These are phyloP conservation scores for Rhodotorula graminis DNA, from an alignment of 768 basidiomycete genomes.

Conservation along the genomic window DNA sequence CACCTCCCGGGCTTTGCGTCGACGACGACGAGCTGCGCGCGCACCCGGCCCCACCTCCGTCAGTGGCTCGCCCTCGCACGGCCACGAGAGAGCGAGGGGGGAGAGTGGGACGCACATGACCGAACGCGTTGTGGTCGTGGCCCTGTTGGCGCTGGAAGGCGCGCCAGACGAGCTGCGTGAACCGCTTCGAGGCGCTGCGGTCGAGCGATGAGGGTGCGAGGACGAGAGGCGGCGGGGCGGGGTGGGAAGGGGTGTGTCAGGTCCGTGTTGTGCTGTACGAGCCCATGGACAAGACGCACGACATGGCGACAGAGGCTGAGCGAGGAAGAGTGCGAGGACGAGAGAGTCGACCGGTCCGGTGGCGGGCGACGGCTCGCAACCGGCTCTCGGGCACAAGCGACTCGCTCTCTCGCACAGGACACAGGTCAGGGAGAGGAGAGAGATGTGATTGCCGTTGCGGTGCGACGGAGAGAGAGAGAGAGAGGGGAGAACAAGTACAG, in stretches of 20 bases:
- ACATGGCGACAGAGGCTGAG: too few relatives aligned
- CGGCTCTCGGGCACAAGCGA: too few relatives aligned
- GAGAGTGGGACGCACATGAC: slow-evolving; percentile 12
- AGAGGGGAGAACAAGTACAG: not conserved
- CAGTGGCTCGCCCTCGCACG: not conserved
- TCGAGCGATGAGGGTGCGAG: not conserved
- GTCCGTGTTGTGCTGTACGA: too few relatives aligned
- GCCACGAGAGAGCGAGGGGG: too few relatives aligned
- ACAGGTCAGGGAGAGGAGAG: not conserved
- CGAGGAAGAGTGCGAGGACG: too few relatives aligned
- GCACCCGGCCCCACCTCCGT: not conserved
- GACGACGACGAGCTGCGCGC: not conserved
- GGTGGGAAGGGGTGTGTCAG: not conserved
- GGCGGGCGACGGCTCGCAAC: too few relatives aligned
- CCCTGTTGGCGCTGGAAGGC: slow-evolving; percentile 20
- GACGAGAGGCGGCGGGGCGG: not conserved
- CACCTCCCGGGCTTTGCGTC: slow-evolving; percentile 10
- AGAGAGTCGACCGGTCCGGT: too few relatives aligned
- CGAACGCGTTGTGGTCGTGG: slow-evolving; percentile 33
- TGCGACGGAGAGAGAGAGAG: not conserved
- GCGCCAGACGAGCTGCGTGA: slow-evolving; percentile 23
- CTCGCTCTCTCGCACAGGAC: not conserved
- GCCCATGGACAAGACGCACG: too few relatives aligned
- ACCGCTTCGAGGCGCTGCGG: slow-evolving; percentile 19
- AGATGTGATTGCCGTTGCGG: not conserved